phyloP scores from a whole-genome alignment of 2,329 filamentous ascomycete genomes.

The Talaromyces sp. region DNA sequence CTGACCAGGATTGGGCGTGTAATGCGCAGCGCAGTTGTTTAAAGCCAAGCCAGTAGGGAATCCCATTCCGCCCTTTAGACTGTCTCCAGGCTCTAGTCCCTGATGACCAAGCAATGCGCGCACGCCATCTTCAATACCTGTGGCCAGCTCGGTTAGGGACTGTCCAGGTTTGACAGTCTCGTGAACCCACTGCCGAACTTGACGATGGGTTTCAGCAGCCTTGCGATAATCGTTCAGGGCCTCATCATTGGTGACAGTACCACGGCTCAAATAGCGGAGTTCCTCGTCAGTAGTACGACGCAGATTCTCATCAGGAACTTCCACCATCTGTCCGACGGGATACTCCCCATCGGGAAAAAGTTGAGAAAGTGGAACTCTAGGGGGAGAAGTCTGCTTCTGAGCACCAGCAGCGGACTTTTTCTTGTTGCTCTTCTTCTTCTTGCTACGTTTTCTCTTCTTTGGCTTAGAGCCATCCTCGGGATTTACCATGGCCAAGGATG shows the following conservation, averaged over 20 bases:
- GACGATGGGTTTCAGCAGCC: slow-evolving; percentile 56
- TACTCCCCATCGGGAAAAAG: slow-evolving; percentile 47
- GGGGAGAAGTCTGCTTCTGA: slow-evolving; percentile 45
- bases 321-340: slow-evolving; percentile 48
- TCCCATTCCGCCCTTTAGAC: slow-evolving; percentile 51
- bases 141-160: slow-evolving; percentile 49
- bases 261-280: slow-evolving; percentile 39
- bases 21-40: slow-evolving; percentile 56
- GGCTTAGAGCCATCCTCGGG: slow-evolving; percentile 38
- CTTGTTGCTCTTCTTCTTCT: slow-evolving; percentile 22
- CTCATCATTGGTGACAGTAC: slow-evolving; percentile 44
- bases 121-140: slow-evolving; percentile 55
- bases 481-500: slow-evolving; percentile 22
- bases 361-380: slow-evolving; percentile 45
- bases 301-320: slow-evolving; percentile 39
- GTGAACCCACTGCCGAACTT: slow-evolving; percentile 53
- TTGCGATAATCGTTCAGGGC: slow-evolving; percentile 56
- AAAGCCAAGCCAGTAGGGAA: slow-evolving; percentile 56
- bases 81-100: slow-evolving; percentile 52
- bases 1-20: slow-evolving; percentile 56
- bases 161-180: slow-evolving; percentile 50
- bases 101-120: slow-evolving; percentile 50
- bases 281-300: slow-evolving; percentile 49
- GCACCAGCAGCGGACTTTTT: slow-evolving; percentile 20
- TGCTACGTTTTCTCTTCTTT: slow-evolving; percentile 46